phyloP scores from a whole-genome alignment of 768 basidiomycete species.

The Hydnum rufescens region DNA sequence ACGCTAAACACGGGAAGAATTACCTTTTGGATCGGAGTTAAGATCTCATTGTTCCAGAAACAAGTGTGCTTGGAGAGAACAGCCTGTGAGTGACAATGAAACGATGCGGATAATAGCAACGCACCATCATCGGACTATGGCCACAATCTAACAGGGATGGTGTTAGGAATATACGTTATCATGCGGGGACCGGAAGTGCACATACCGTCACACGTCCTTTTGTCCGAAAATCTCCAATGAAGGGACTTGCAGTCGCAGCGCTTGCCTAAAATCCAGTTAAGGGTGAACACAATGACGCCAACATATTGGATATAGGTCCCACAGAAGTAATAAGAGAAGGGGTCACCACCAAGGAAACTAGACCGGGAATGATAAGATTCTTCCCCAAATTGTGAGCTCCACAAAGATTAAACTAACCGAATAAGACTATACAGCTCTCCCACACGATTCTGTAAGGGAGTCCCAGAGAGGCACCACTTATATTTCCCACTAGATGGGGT shows the following conservation, averaged over 20 bases:
- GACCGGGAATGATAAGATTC: not conserved
- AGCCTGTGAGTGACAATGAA: not conserved
- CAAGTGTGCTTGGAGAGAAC: constrained; percentile 37
- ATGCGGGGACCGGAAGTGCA: not conserved
- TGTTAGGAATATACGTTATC: constrained; percentile 1
- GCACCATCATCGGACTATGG: constrained; percentile 52
- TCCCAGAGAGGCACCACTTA: constrained; percentile 92
- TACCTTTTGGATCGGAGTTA: constrained; percentile 81
- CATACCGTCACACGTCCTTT: constrained; percentile 63
- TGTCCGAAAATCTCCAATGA: constrained; percentile 85
- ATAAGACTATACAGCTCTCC: constrained; percentile 94
- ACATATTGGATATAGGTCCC: constrained; percentile 15
- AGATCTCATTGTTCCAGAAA: constrained; percentile 92
- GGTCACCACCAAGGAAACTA: constrained; percentile 11
- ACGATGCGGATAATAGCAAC: constrained; percentile 28
- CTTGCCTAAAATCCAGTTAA: constrained; percentile 36
- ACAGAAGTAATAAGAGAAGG: constrained; percentile 87
- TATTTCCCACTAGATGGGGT: constrained; percentile 28
- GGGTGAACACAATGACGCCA: not conserved
- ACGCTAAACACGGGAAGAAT: not conserved
- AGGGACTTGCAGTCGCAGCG: constrained; percentile 82
- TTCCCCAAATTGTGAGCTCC: constrained; percentile 37
- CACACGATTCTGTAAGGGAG: constrained; percentile 94
- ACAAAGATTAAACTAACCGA: constrained; percentile 38
- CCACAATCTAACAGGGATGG: constrained; percentile 41